Percentiles rank a stretch among this genome's conserved stretches.
These are phyloP conservation scores for Diaporthe sp. DNA, from an alignment of 2,329 filamentous ascomycete species.

Conservation along the genomic window DNA sequence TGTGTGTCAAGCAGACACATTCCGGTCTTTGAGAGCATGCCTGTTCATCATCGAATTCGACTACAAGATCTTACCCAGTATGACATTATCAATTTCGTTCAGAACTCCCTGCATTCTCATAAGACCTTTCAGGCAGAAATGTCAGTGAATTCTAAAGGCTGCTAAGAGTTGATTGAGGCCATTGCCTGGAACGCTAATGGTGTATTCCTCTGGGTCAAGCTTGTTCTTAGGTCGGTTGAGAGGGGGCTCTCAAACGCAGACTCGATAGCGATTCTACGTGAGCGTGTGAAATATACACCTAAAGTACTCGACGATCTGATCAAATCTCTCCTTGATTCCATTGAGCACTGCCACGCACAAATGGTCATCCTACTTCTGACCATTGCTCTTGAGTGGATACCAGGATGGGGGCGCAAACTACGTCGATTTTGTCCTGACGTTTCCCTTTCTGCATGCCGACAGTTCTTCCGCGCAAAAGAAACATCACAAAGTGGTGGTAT, in stretches of 20 bases:
- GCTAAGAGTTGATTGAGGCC: fast-evolving
- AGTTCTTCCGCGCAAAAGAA: neutral
- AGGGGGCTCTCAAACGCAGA: neutral
- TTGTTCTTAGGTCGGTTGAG: neutral
- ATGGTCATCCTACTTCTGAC: neutral
- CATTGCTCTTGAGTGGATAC: fast-evolving
- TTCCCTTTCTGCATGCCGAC: neutral
- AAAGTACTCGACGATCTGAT: neutral
- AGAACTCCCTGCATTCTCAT: neutral
- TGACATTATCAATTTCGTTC: neutral
- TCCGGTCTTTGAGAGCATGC: neutral
- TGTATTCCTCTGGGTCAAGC: neutral
- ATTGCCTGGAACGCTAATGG: neutral
- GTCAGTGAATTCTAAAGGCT: too few relatives aligned
- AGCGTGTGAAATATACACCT: neutral
- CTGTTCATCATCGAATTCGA: neutral
- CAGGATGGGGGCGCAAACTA: fast-evolving
- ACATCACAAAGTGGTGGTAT: neutral
- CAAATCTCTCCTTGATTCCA: neutral
- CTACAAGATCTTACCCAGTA: neutral
- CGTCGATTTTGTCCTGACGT: too few relatives aligned
- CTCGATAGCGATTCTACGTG: neutral
- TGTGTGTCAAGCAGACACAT: neutral
- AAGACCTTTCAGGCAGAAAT: fast-evolving
- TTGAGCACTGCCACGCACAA: neutral